Percentiles rank a stretch among this genome's conserved stretches.
phyloP scores from a whole-genome alignment of 177 flowering plant genomes.

The Vitis hybrid region DNA sequence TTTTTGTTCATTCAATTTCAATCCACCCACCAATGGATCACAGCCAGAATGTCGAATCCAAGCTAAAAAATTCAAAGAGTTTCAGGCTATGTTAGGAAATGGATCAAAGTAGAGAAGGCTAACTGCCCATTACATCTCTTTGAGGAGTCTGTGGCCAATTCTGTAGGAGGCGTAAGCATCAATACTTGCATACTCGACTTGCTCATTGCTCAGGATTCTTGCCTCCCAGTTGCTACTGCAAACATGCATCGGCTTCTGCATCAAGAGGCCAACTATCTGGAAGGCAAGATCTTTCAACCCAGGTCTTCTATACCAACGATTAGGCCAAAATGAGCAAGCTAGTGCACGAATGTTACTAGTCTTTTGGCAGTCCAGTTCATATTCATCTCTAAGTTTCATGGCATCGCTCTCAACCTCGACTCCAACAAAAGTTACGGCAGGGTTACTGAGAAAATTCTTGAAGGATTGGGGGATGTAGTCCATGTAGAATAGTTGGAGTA shows the following conservation, averaged over 20 bases:
- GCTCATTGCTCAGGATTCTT: not conserved
- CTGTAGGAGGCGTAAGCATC: slow-evolving; percentile 5
- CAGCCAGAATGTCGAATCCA: too few species aligned
- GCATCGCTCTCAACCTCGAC: slow-evolving; percentile 9
- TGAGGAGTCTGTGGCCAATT: slow-evolving; percentile 2
- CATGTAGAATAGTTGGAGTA: slow-evolving; percentile 21
- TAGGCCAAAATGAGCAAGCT: not conserved
- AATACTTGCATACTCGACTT: not conserved
- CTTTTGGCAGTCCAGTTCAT: not conserved
- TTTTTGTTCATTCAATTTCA: too few species aligned
- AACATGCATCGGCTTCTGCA: not conserved
- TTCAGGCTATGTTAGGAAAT: not conserved
- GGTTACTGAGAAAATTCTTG: slow-evolving; percentile 3
- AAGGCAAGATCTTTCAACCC: not conserved
- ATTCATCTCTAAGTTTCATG: not conserved
- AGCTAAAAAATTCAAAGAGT: too few species aligned
- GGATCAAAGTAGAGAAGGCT: too few species aligned
- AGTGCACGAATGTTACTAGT: not conserved
- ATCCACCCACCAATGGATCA: too few species aligned
- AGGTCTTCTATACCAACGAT: not conserved
- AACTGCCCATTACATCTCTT: slow-evolving; percentile 3
- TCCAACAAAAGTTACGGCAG: too few species aligned
- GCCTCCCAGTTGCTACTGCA: not conserved
- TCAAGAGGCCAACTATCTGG: not conserved
- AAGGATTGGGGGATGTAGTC: slow-evolving; percentile 12